Evolutionary conservation across 2,329 filamentous ascomycete species (phyloP), one percentile per base, ranked within the genome.

Genomic region (Phaeoacremonium minimum): DNA sequence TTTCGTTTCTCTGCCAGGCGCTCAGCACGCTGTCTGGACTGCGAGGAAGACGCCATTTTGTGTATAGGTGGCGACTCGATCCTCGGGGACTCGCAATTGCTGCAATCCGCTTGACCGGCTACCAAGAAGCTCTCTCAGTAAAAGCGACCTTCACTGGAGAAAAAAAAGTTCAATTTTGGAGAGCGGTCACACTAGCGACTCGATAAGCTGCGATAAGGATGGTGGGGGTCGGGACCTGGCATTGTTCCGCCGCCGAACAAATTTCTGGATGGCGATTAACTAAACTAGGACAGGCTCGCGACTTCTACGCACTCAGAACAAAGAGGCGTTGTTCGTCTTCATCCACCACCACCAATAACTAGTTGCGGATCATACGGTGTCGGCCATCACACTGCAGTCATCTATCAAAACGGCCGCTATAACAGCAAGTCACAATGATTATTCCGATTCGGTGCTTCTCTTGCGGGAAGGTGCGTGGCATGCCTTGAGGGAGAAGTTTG

Each of bases 361-460:
- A n/a, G n/a, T n/a, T n/a, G n/a, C n/a, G n/a, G n/a, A n/a, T n/a
- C n/a, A n/a, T n/a, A n/a, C n/a, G n/a, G n/a, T n/a, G n/a, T n/a
- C n/a, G n/a, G n/a, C n/a, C n/a, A n/a, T n/a, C n/a, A n/a, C 22
- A 26, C 22, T n/a, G n/a, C 22, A n/a, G n/a, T 16, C 26, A 14
- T 15, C 19, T 15, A 29, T 38, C 32, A 35, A 29, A 26, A 26
- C 22, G 22, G 9, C 22, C 9, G 22, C 22, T 37, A 17, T 17
- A 12, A 30, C n/a, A 40, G n/a, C 33, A 22, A 33, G 44, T 49
- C 69, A 85, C 67, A 39, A 98, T 98, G 93, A 98, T 98, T 66
- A 97, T 98, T 51, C 93, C 93, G 4, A 87, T 98, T 48, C 88
- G 93, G 51, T 98, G 93, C 71, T 98, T 98, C 68, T 97, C 93